Conservation (phyloP, 352 stramenopile genomes). For the Phytophthora uliginosa region DNA sequence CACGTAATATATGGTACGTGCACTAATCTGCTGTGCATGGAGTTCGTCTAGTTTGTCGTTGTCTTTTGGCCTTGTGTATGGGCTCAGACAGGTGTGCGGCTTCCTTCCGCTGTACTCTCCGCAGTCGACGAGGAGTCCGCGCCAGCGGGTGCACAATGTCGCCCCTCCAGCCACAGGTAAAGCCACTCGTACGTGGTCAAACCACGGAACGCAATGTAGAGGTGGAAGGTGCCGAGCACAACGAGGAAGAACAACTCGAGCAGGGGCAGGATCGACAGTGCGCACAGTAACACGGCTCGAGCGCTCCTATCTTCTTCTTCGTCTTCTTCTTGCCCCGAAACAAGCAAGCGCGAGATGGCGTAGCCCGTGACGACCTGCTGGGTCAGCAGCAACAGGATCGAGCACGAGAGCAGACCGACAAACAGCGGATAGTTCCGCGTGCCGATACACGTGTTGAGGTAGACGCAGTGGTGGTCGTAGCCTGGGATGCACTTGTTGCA, state of each 20-base stretch:
- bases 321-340: not conserved
- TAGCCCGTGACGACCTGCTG: slow-evolving; percentile 63
- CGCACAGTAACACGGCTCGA: slow-evolving; percentile 36
- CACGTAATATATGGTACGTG: slow-evolving; percentile 13
- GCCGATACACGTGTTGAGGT: slow-evolving; percentile 96
- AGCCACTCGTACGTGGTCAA: slow-evolving; percentile 72
- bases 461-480: slow-evolving; percentile 97
- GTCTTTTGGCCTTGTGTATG: not conserved
- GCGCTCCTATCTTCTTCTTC: not conserved
- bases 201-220: slow-evolving; percentile 64
- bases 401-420: slow-evolving; percentile 62
- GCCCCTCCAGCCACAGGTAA: slow-evolving; percentile 45
- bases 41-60: slow-evolving; percentile 12
- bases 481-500: slow-evolving; percentile 95
- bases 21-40: not conserved
- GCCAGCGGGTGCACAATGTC: slow-evolving; percentile 9
- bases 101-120: slow-evolving; percentile 7
- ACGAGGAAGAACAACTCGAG: slow-evolving; percentile 71
- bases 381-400: slow-evolving; percentile 63
- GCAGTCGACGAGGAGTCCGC: not conserved
- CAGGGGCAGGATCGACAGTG: slow-evolving; percentile 54
- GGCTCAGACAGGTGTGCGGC: slow-evolving; percentile 19
- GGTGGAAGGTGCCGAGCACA: slow-evolving; percentile 67
- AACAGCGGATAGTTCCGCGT: slow-evolving; percentile 75
- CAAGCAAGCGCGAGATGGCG: slow-evolving; percentile 43